phyloP scores from a whole-genome alignment of 1,284 basidiomycete genomes.

The Inonotus hispidus region DNA sequence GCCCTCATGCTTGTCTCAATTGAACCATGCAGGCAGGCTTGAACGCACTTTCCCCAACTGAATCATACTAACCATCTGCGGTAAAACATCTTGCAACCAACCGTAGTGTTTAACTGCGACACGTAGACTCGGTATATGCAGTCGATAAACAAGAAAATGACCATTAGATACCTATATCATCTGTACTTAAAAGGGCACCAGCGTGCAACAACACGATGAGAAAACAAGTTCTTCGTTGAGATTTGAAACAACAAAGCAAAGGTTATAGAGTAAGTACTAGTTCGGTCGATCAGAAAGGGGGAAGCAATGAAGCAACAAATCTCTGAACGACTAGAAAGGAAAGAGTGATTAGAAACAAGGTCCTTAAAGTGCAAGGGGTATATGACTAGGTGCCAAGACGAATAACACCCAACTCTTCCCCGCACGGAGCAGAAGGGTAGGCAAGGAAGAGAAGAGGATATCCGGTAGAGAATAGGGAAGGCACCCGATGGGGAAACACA shows the following conservation, averaged over 20 bases:
- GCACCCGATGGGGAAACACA: background rate
- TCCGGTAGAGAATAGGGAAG: background rate
- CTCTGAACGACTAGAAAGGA: background rate
- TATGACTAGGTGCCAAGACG: background rate
- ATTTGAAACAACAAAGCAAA: background rate
- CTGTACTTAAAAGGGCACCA: background rate
- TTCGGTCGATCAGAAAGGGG: background rate
- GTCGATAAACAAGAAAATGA: background rate
- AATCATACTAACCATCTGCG: too few relatives aligned
- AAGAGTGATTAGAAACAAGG: slow-evolving; percentile 1
- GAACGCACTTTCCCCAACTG: too few relatives aligned
- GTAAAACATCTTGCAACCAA: too few relatives aligned
- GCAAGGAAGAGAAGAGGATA: background rate
- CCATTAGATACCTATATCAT: background rate
- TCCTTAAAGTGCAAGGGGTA: slow-evolving; percentile 4
- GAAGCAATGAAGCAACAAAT: background rate
- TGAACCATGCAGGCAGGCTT: too few relatives aligned
- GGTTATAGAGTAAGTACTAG: too few relatives aligned
- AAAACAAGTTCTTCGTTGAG: background rate
- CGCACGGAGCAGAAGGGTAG: too few relatives aligned
- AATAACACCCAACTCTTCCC: background rate
- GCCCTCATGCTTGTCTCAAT: too few relatives aligned
- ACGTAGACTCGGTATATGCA: too few relatives aligned
- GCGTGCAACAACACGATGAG: background rate
- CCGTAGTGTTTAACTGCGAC: too few relatives aligned